Percentiles rank a stretch among this genome's conserved stretches.
Evolutionary conservation across 148 eudicot genomes (phyloP).

Genomic region (Pouteria glomerata): DNA sequence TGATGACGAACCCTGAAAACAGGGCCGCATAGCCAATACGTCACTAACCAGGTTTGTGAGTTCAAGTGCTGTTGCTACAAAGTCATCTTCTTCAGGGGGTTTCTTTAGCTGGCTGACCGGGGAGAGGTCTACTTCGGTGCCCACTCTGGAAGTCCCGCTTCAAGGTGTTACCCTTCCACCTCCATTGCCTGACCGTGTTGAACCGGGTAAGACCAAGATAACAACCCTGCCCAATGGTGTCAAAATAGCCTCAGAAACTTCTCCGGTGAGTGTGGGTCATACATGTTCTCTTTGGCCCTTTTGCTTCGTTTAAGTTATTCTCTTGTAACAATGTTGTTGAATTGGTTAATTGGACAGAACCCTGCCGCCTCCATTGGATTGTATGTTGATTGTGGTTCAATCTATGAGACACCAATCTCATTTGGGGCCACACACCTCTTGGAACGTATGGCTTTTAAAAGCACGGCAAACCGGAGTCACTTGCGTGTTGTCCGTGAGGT

Average conservation of each 20-base stretch:
- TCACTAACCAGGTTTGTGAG: constrained; percentile 39
- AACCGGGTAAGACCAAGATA: constrained; percentile 67
- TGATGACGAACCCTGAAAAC: constrained; percentile 8
- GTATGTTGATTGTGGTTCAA: constrained; percentile 76
- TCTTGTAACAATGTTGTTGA: not conserved
- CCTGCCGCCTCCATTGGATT: constrained; percentile 88
- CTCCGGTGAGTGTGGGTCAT: constrained; percentile 43
- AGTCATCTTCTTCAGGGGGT: constrained; percentile 63
- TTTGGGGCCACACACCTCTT: constrained; percentile 82
- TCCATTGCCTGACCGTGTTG: constrained; percentile 71
- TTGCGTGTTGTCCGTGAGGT: constrained; percentile 86
- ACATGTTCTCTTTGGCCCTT: not conserved
- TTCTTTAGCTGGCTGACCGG: constrained; percentile 74
- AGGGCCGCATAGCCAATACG: constrained; percentile 54
- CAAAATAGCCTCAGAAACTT: constrained; percentile 85
- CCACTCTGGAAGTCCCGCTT: constrained; percentile 72
- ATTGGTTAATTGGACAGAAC: constrained; percentile 40
- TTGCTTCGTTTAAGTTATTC: not conserved
- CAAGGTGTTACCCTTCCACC: constrained; percentile 61
- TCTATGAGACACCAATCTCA: constrained; percentile 68
- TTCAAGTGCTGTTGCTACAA: constrained; percentile 64
- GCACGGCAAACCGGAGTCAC: constrained; percentile 80
- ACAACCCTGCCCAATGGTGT: constrained; percentile 84
- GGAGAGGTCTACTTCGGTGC: constrained; percentile 43
- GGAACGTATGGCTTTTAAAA: constrained; percentile 97